A percentile compares a stretch with the other conserved stretches of the same genome.
phyloP scores from a whole-genome alignment of 257 asterid species.

The Vinca minor region DNA sequence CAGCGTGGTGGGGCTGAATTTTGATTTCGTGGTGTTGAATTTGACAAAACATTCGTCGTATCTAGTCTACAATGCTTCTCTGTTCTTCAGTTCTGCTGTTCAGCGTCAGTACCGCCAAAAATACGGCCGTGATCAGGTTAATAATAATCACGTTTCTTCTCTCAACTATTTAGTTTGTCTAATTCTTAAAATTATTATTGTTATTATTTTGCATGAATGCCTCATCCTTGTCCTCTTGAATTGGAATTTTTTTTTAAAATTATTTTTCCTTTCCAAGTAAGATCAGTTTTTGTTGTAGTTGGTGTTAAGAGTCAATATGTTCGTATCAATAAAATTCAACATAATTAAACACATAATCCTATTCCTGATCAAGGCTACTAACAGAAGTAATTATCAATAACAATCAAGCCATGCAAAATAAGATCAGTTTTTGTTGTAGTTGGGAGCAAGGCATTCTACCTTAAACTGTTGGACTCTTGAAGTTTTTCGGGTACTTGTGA shows the following conservation, averaged over 20 bases:
- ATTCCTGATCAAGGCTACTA: too few species aligned
- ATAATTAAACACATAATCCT: too few species aligned
- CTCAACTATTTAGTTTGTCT: not conserved
- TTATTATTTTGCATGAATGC: not conserved
- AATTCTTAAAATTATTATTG: too few species aligned
- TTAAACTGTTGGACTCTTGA: not conserved
- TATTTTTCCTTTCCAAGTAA: not conserved
- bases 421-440: not conserved
- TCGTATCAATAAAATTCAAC: too few species aligned
- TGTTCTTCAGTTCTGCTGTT: constrained; percentile 70
- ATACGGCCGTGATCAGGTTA: constrained; percentile 62
- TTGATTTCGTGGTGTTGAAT: constrained; percentile 73
- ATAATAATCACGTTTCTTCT: too few species aligned
- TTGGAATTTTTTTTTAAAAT: not conserved
- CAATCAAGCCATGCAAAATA: not conserved
- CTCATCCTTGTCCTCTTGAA: not conserved
- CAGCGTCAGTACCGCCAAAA: constrained; percentile 65
- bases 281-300: not conserved
- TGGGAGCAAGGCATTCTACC: not conserved
- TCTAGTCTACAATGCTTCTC: constrained; percentile 78
- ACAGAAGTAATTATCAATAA: too few species aligned
- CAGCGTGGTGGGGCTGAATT: constrained; percentile 94
- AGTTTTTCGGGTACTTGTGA: not conserved
- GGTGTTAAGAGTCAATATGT: too few species aligned
- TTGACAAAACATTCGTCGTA: constrained; percentile 85